Conservation (phyloP, 306 rosid species). For the Vachellia pachyceras region DNA sequence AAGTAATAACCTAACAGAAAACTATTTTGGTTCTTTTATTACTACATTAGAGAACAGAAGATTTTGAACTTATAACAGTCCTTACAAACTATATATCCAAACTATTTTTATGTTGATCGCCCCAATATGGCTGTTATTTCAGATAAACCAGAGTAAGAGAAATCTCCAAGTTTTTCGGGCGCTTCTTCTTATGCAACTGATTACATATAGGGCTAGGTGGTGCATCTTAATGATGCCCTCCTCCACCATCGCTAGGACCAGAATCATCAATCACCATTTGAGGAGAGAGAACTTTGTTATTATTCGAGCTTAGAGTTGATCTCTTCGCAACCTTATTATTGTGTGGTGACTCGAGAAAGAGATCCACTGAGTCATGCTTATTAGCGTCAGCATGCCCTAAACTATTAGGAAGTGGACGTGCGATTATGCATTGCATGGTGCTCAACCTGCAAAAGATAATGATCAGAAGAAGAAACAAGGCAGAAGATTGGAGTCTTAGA, state of each 20-base stretch:
- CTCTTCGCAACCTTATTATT: not conserved
- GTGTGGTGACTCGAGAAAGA: not conserved
- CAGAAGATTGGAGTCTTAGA: slow-evolving; percentile 28
- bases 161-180: not conserved
- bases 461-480: slow-evolving; percentile 26
- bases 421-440: slow-evolving; percentile 17
- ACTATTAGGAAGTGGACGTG: slow-evolving; percentile 36
- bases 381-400: slow-evolving; percentile 6
- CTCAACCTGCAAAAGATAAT: slow-evolving; percentile 29
- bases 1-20: not conserved
- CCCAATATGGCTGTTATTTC: not conserved
- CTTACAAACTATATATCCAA: not conserved
- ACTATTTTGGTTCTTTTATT: not conserved
- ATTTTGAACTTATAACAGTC: not conserved
- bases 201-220: not conserved
- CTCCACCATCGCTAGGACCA: slow-evolving; percentile 53
- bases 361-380: slow-evolving; percentile 7
- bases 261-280: not conserved
- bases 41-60: not conserved
- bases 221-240: not conserved
- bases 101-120: not conserved
- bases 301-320: slow-evolving; percentile 8
- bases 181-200: not conserved
- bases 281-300: not conserved
- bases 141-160: not conserved